A percentile compares a stretch with the other conserved stretches of the same genome.
These are phyloP conservation scores for Telopea speciosissima DNA, from an alignment of 177 flowering plant species.

Conservation along the genomic window DNA sequence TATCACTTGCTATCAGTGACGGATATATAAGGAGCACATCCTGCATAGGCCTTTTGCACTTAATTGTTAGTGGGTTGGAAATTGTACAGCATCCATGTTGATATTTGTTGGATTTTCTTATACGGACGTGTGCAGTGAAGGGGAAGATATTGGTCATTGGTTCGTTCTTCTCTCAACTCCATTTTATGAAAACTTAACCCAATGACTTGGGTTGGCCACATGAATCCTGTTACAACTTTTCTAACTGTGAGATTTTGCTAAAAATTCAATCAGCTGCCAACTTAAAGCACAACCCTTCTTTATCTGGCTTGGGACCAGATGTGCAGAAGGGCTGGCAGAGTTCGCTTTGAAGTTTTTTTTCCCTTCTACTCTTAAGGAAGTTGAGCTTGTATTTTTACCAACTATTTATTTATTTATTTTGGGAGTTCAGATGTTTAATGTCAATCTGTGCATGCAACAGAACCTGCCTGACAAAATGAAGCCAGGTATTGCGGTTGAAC, in stretches of 20 bases:
- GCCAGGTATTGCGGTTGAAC: not conserved
- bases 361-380: no score
- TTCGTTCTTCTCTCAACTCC: no score
- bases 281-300: not conserved
- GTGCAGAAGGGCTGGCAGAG: no score
- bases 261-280: not conserved
- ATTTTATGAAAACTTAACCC: no score
- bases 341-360: no score
- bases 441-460: not conserved
- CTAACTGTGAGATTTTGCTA: no score
- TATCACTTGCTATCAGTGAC: no score
- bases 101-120: not conserved
- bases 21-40: not conserved
- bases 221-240: no score
- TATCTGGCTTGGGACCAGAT: no score
- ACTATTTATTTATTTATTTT: no score
- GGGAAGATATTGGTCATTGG: not conserved
- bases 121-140: not conserved
- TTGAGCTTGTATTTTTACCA: no score
- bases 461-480: not conserved
- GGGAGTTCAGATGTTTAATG: not conserved
- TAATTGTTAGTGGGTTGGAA: not conserved
- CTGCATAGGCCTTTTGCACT: not conserved
- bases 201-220: no score
- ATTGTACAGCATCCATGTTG: not conserved